Conservation (phyloP, 352 stramenopile species). For the Globisporangium nagaii region DNA sequence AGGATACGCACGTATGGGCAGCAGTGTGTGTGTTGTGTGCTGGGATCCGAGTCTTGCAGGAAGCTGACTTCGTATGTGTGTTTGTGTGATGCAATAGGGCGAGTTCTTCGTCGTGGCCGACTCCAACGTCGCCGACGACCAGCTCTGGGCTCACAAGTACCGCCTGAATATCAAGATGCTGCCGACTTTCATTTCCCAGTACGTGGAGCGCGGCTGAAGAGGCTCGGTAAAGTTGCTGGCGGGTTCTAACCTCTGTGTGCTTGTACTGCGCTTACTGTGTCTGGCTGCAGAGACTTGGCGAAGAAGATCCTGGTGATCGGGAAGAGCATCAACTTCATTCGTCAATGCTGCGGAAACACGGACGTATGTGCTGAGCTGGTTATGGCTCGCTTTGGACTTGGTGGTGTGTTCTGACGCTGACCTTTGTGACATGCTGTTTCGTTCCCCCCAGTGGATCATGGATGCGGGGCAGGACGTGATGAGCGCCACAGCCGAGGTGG, state of each 20-base stretch:
- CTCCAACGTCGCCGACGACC: slow-evolving; percentile 65
- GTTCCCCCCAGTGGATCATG: slow-evolving; percentile 68
- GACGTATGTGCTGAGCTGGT: slow-evolving; percentile 41
- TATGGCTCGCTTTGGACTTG: not conserved
- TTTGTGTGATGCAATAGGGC: slow-evolving; percentile 18
- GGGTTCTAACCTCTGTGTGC: not conserved
- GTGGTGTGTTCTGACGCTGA: not conserved
- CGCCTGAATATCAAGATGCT: slow-evolving; percentile 81
- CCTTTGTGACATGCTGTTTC: not conserved
- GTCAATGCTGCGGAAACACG: slow-evolving; percentile 90
- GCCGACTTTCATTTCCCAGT: slow-evolving; percentile 83
- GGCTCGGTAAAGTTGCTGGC: not conserved
- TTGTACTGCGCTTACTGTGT: not conserved
- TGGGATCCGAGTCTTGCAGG: not conserved
- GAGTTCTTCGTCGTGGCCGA: slow-evolving; percentile 87
- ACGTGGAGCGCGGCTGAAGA: slow-evolving; percentile 6
- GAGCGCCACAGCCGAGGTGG: slow-evolving; percentile 36
- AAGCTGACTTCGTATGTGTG: not conserved
- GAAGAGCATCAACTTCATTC: slow-evolving; percentile 99
- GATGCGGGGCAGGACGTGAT: slow-evolving; percentile 39
- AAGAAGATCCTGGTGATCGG: slow-evolving; percentile 94
- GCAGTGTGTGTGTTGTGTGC: not conserved
- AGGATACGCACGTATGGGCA: slow-evolving; percentile 74
- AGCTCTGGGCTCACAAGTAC: slow-evolving; percentile 86
- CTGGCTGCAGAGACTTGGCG: slow-evolving; percentile 79